phyloP scores from a whole-genome alignment of 257 asterid species.

The Verbascum thapsus region DNA sequence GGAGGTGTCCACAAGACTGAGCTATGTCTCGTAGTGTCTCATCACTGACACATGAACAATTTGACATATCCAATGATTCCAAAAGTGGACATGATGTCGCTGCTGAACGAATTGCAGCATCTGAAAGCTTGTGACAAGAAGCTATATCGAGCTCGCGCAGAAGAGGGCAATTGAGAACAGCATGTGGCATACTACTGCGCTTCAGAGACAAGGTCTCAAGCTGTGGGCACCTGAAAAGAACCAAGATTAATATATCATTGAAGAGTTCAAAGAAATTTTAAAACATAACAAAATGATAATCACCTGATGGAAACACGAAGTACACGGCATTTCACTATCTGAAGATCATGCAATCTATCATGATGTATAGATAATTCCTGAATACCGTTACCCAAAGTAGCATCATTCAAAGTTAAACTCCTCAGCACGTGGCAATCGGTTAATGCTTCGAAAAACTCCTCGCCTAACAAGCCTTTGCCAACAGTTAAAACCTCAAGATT shows the following conservation, averaged over 20 bases:
- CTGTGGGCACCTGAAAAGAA: constrained; percentile 63
- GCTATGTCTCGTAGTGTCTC: constrained; percentile 75
- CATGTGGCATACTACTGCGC: constrained; percentile 84
- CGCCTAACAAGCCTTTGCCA: constrained; percentile 69
- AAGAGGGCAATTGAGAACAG: constrained; percentile 63
- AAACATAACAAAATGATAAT: neutral
- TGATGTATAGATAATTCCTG: constrained; percentile 61
- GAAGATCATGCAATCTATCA: constrained; percentile 58
- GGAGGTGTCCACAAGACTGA: constrained; percentile 51
- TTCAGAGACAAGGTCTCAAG: constrained; percentile 70
- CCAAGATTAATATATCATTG: constrained; percentile 24
- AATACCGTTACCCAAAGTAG: constrained; percentile 68
- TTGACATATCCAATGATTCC: constrained; percentile 76
- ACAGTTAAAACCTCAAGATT: constrained; percentile 70
- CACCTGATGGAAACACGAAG: constrained; percentile 69
- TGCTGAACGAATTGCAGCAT: constrained; percentile 75
- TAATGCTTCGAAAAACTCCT: constrained; percentile 55
- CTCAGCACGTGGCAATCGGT: constrained; percentile 56
- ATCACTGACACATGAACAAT: constrained; percentile 70
- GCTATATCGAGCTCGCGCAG: constrained; percentile 74
- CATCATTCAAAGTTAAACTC: constrained; percentile 66
- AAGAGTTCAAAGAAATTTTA: neutral
- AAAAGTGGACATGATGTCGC: constrained; percentile 70
- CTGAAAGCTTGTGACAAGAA: constrained; percentile 78
- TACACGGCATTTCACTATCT: constrained; percentile 68